Percentiles rank a stretch among this genome's conserved stretches.
Conservation (phyloP, 2,329 filamentous ascomycete species). For the Coniochaeta ligniaria region DNA sequence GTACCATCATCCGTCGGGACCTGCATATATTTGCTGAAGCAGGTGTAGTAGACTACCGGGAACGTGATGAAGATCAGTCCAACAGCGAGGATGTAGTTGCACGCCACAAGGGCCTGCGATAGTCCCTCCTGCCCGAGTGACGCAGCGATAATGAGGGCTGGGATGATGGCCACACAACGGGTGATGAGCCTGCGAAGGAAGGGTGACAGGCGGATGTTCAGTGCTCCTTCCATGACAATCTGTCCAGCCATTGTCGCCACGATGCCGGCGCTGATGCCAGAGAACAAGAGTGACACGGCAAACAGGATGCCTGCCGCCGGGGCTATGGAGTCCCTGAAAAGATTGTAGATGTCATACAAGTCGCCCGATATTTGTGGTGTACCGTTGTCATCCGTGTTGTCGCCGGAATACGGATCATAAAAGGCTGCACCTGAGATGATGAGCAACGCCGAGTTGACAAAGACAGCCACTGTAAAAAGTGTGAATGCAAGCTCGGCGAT, state of each 20-base stretch:
- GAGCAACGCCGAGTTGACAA: constrained; percentile 72
- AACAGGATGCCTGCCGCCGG: constrained; percentile 67
- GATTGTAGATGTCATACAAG: constrained; percentile 69
- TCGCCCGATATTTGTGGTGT: constrained; percentile 39
- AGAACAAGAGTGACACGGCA: constrained; percentile 59
- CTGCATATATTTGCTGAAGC: constrained; percentile 18
- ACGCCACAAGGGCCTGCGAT: constrained; percentile 17
- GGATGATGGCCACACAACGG: constrained; percentile 20
- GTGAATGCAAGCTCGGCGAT: constrained; percentile 63
- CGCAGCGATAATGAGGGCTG: constrained; percentile 19
- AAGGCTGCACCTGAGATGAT: constrained; percentile 73
- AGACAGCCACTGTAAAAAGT: constrained; percentile 71
- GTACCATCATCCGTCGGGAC: constrained; percentile 11
- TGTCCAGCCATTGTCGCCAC: constrained; percentile 72
- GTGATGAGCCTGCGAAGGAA: constrained; percentile 20
- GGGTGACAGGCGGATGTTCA: constrained; percentile 17
- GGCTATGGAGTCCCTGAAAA: constrained; percentile 61
- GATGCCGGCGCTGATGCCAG: constrained; percentile 61
- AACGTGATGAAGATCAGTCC: constrained; percentile 21
- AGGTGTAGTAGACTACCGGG: constrained; percentile 21
- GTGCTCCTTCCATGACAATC: constrained; percentile 30
- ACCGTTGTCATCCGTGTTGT: constrained; percentile 39
- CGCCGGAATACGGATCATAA: constrained; percentile 28
- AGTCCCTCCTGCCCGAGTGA: constrained; percentile 20
- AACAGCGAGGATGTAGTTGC: constrained; percentile 19